A percentile compares a stretch with the other conserved stretches of the same genome.
phyloP scores from a whole-genome alignment of 345 rosid species.

The Pugionium dolabratum region DNA sequence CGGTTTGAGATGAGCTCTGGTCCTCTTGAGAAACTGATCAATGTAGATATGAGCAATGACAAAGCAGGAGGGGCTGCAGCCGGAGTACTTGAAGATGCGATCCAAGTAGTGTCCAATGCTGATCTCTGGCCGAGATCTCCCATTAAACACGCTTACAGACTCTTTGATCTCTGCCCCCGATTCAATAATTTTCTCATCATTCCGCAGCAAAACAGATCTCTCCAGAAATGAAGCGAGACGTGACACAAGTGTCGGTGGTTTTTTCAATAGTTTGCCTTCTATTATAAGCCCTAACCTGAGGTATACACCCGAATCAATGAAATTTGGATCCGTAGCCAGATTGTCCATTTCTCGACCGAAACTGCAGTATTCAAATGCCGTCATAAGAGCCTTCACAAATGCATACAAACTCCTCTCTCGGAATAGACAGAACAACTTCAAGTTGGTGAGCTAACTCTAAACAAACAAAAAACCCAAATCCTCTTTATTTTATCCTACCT shows the following conservation, averaged over 20 bases:
- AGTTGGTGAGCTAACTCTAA: conserved; percentile 28
- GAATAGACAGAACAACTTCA: neutral
- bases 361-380: neutral
- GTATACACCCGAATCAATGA: conserved; percentile 49
- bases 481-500: neutral
- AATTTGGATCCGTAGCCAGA: conserved; percentile 40
- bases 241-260: conserved; percentile 52
- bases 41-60: conserved; percentile 71
- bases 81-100: conserved; percentile 80
- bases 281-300: conserved; percentile 57
- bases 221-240: conserved; percentile 67
- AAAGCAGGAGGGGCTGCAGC: conserved; percentile 95
- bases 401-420: neutral
- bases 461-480: neutral
- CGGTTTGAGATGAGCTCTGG: conserved; percentile 58
- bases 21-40: conserved; percentile 55
- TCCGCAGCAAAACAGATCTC: conserved; percentile 49
- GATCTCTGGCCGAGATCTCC: conserved; percentile 61
- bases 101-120: conserved; percentile 66
- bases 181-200: conserved; percentile 46
- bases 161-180: conserved; percentile 37
- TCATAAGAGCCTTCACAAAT: no score
- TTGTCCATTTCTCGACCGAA: conserved; percentile 49
- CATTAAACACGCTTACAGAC: conserved; percentile 58
- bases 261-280: conserved; percentile 47